Evolutionary conservation across 306 rosid genomes (phyloP).

Genomic region (Lagenaria siceraria): DNA sequence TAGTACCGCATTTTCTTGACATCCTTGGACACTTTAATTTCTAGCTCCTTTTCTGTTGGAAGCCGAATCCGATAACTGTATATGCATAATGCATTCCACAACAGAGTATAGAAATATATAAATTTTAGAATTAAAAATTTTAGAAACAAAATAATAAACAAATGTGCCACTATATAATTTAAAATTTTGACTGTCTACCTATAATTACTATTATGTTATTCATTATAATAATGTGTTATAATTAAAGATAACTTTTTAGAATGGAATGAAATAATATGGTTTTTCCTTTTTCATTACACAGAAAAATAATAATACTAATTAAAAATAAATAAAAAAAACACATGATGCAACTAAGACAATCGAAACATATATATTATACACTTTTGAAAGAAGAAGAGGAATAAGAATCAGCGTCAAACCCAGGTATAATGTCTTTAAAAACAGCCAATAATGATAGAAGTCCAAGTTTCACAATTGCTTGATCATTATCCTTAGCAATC

Average conservation of each 20-base stretch:
- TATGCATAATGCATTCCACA: constrained; percentile 12
- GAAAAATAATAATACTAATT: no score
- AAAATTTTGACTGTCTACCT: background rate
- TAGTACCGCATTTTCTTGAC: constrained; percentile 74
- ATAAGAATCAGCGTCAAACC: constrained; percentile 30
- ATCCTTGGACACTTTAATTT: constrained; percentile 88
- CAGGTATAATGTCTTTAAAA: constrained; percentile 86
- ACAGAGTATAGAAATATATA: background rate
- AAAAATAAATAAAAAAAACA: background rate
- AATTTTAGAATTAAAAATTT: no score
- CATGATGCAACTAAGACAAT: background rate
- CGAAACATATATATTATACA: background rate
- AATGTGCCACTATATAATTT: background rate
- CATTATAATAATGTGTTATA: no score
- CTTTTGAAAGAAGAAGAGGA: constrained; percentile 2
- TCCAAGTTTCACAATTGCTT: constrained; percentile 66
- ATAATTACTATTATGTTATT: no score
- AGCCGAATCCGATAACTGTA: constrained; percentile 87
- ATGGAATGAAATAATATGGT: no score
- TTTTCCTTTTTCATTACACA: no score
- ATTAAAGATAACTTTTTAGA: no score
- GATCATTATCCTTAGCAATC: constrained; percentile 51
- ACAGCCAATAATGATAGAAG: constrained; percentile 83
- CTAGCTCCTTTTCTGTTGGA: constrained; percentile 88
- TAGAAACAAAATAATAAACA: background rate